phyloP scores from a whole-genome alignment of 331 rosid genomes.

The Quercus tomentella region DNA sequence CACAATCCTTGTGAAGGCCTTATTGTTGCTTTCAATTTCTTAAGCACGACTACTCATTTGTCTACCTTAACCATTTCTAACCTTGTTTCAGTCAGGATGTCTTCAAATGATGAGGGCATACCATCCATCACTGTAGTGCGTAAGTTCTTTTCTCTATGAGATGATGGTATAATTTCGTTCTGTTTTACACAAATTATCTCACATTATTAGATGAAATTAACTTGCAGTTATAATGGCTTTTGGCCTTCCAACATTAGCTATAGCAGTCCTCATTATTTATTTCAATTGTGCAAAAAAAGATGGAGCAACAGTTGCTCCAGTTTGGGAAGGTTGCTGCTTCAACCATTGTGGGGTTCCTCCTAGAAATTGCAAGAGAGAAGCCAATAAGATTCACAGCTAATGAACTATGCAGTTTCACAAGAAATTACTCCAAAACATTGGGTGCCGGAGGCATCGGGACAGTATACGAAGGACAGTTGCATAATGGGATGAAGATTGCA shows the following conservation, averaged over 20 bases:
- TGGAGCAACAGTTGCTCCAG: neutral
- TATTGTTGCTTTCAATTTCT: too few relatives aligned
- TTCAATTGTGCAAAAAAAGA: neutral
- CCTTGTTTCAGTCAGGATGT: too few relatives aligned
- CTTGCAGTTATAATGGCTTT: neutral
- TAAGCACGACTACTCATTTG: too few relatives aligned
- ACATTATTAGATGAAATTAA: neutral
- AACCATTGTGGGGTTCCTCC: neutral
- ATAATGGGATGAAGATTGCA: neutral
- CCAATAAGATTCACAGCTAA: neutral
- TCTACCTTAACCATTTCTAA: too few relatives aligned
- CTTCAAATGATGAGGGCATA: too few relatives aligned
- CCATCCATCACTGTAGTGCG: accelerated
- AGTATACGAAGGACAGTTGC: neutral
- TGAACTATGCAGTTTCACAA: neutral
- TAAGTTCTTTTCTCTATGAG: too few relatives aligned
- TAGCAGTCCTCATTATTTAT: neutral
- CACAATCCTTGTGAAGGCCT: too few relatives aligned
- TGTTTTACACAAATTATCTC: too few relatives aligned
- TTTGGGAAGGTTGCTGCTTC: neutral
- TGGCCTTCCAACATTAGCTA: neutral
- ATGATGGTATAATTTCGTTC: too few relatives aligned
- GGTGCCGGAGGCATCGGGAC: neutral
- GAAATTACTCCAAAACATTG: neutral
- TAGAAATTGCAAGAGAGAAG: neutral